Evolutionary conservation across 352 stramenopile genomes (phyloP).

Genomic region (Phytophthora lateralis): DNA sequence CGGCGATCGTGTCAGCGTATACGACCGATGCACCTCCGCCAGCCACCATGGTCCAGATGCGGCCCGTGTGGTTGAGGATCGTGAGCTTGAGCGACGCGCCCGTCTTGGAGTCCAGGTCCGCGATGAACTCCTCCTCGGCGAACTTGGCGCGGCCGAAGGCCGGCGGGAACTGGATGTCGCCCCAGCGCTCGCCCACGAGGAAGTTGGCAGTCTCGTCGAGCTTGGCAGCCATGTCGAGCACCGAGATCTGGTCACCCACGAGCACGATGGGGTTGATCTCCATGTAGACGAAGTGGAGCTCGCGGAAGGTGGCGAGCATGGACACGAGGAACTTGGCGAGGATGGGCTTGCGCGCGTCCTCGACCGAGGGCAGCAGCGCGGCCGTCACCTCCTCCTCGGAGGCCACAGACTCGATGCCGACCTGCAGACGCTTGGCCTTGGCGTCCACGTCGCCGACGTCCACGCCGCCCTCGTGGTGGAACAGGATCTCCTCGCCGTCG

Average conservation of each 20-base stretch:
- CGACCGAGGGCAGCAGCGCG: conserved; percentile 83
- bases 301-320: conserved; percentile 94
- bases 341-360: conserved; percentile 73
- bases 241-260: conserved; percentile 90
- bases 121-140: conserved; percentile 96
- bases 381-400: conserved; percentile 77
- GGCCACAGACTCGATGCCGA: conserved; percentile 75
- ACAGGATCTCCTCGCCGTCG: conserved; percentile 95
- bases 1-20: conserved; percentile 97
- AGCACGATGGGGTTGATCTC: conserved; percentile 98
- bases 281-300: conserved; percentile 98
- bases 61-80: conserved; percentile 95
- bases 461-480: conserved; percentile 95
- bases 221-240: conserved; percentile 97
- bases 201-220: conserved; percentile 97
- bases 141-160: conserved; percentile 96
- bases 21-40: conserved; percentile 96
- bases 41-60: conserved; percentile 98
- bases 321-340: conserved; percentile 90
- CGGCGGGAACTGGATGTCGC: conserved; percentile 94
- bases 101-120: conserved; percentile 95
- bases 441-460: conserved; percentile 96
- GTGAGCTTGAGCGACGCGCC: conserved; percentile 96
- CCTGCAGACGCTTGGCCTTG: conserved; percentile 92
- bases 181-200: conserved; percentile 93